Evolutionary conservation across 1,139 yeast species (phyloP).

Genomic region (Candida sanyaensis): DNA sequence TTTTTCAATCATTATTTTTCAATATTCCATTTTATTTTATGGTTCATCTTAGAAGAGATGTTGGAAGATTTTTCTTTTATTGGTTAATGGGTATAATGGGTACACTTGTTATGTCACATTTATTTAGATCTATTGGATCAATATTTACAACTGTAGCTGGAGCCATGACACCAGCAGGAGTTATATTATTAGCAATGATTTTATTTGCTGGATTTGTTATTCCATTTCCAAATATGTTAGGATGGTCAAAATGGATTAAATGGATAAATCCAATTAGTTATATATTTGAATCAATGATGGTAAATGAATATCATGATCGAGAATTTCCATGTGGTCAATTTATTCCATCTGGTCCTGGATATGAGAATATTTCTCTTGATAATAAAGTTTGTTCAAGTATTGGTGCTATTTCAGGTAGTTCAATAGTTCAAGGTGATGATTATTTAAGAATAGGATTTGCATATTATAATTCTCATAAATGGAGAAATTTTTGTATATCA

Average conservation of each 20-base stretch:
- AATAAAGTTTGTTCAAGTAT: slow-evolving; percentile 60
- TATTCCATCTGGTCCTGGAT: slow-evolving; percentile 45
- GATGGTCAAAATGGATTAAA: slow-evolving; percentile 65
- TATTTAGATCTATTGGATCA: slow-evolving; percentile 63
- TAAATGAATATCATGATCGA: slow-evolving; percentile 54
- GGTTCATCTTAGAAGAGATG: slow-evolving; percentile 53
- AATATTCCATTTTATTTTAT: slow-evolving; percentile 56
- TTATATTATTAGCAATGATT: slow-evolving; percentile 51
- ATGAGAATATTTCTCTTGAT: slow-evolving; percentile 27
- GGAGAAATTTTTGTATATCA: slow-evolving; percentile 84
- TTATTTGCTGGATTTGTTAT: slow-evolving; percentile 62
- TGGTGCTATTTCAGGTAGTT: slow-evolving; percentile 62
- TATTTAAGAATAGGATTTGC: slow-evolving; percentile 49
- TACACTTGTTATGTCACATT: slow-evolving; percentile 54
- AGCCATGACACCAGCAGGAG: slow-evolving; percentile 65
- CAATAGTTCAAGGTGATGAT: slow-evolving; percentile 55
- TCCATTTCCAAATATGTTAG: slow-evolving; percentile 58
- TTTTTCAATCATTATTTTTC: slow-evolving; percentile 45
- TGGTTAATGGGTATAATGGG: slow-evolving; percentile 45
- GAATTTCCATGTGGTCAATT: slow-evolving; percentile 46
- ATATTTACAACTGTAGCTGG: slow-evolving; percentile 52
- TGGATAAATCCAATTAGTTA: slow-evolving; percentile 59
- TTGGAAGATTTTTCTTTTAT: slow-evolving; percentile 61
- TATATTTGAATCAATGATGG: slow-evolving; percentile 57
- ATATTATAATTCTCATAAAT: slow-evolving; percentile 61